Evolutionary conservation across 139 green algal species (phyloP).

Genomic region (Chlorella ohadii): DNA sequence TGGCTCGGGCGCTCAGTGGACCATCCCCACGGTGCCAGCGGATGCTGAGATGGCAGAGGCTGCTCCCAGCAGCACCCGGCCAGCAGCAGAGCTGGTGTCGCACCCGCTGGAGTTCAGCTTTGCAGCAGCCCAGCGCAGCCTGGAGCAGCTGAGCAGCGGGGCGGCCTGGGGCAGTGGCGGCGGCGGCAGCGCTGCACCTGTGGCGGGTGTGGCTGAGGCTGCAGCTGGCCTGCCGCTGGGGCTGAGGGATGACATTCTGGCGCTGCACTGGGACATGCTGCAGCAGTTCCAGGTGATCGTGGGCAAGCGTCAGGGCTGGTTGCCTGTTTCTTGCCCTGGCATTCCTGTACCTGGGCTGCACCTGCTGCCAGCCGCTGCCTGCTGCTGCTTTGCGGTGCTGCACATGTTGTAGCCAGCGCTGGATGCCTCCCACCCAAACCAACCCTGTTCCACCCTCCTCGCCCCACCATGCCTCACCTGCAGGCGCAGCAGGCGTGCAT

Average conservation of each 20-base stretch:
- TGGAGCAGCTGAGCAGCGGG: neutral
- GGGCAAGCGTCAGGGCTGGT: no score
- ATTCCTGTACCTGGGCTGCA: neutral
- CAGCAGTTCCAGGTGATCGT: slow-evolving; percentile 43
- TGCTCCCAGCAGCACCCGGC: neutral
- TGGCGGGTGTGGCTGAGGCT: neutral
- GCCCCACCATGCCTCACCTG: no score
- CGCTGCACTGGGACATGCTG: slow-evolving; percentile 51
- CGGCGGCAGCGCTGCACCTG: neutral
- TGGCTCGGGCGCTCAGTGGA: neutral
- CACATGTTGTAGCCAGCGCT: no score
- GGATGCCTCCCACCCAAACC: no score
- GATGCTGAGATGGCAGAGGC: neutral
- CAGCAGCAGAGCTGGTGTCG: neutral
- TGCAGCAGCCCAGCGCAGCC: slow-evolving; percentile 11
- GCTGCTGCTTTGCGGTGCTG: no score
- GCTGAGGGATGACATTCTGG: slow-evolving; percentile 45
- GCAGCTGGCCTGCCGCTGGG: neutral
- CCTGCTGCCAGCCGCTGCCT: no score
- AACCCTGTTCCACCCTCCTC: no score
- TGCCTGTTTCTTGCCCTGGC: no score
- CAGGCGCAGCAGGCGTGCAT: slow-evolving; percentile 34
- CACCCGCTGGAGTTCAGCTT: slow-evolving; percentile 2
- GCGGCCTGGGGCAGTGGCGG: neutral
- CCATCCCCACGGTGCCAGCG: neutral